These are phyloP conservation scores for Syncephalis fuscata DNA, from an alignment of 371 early-diverging fungal species.

Conservation along the genomic window DNA sequence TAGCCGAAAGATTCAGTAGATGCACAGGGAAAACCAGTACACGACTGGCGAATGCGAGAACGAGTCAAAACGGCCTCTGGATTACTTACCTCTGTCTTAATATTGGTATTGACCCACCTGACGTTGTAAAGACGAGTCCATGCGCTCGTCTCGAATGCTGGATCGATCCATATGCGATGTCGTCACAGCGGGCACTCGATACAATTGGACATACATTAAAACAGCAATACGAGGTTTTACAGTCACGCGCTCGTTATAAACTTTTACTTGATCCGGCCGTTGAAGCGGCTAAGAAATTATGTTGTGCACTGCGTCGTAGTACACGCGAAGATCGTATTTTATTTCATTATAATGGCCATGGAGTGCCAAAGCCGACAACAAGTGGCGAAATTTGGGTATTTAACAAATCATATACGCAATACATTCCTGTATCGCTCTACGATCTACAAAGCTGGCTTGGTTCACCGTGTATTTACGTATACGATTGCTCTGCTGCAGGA, in stretches of 20 bases:
- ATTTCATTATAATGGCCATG: slow-evolving; percentile 97
- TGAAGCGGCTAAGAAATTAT: slow-evolving; percentile 82
- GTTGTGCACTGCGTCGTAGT: slow-evolving; percentile 58
- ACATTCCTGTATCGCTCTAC: slow-evolving; percentile 83
- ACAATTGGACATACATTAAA: slow-evolving; percentile 79
- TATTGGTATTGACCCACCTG: slow-evolving; percentile 94
- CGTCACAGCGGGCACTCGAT: slow-evolving; percentile 68
- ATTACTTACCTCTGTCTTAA: slow-evolving; percentile 81
- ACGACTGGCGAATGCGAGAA: slow-evolving; percentile 25
- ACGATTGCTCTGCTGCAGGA: slow-evolving; percentile 90
- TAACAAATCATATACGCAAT: slow-evolving; percentile 92
- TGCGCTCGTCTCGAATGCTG: slow-evolving; percentile 89
- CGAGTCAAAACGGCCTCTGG: slow-evolving; percentile 26
- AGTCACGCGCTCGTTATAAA: slow-evolving; percentile 77
- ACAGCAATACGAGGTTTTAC: slow-evolving; percentile 82
- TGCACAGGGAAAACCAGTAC: slow-evolving; percentile 3
- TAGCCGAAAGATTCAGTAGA: no score
- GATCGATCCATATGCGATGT: slow-evolving; percentile 77
- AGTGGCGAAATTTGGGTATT: slow-evolving; percentile 98
- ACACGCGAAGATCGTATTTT: slow-evolving; percentile 89
- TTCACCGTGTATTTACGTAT: slow-evolving; percentile 90
- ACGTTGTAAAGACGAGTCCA: slow-evolving; percentile 71
- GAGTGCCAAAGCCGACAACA: slow-evolving; percentile 88
- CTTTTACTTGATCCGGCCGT: slow-evolving; percentile 74
- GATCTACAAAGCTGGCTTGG: slow-evolving; percentile 90